These are phyloP conservation scores for Ganoderma multipileum DNA, from an alignment of 1,284 basidiomycete species.

Conservation along the genomic window DNA sequence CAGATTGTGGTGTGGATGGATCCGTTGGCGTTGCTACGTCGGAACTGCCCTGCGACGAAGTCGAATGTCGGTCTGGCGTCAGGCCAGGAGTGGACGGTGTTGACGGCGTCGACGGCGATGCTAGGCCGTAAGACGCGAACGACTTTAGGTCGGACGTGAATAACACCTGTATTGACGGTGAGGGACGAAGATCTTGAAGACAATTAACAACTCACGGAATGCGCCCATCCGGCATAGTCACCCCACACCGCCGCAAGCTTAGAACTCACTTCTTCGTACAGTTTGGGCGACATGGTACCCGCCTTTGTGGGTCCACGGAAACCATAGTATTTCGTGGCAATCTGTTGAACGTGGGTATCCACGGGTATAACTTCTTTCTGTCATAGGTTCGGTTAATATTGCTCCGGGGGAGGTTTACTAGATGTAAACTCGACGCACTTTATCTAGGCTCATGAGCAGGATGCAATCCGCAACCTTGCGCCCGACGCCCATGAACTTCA, in stretches of 20 bases:
- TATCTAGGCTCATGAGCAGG: conserved; percentile 93
- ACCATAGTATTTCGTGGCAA: conserved; percentile 85
- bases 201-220: conserved; percentile 64
- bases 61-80: conserved; percentile 12
- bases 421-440: conserved; percentile 54
- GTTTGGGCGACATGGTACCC: conserved; percentile 70
- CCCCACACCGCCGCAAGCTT: conserved; percentile 81
- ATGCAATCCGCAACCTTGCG: conserved; percentile 97
- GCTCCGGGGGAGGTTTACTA: background rate
- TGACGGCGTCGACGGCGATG: conserved; percentile 26
- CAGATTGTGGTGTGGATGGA: conserved; percentile 10
- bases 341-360: conserved; percentile 92
- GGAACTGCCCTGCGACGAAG: conserved; percentile 6
- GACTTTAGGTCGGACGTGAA: conserved; percentile 62
- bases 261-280: conserved; percentile 79
- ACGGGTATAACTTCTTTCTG: conserved; percentile 88
- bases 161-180: conserved; percentile 52
- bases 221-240: conserved; percentile 90
- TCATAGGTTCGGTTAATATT: background rate
- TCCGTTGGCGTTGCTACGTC: conserved; percentile 13
- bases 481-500: conserved; percentile 90
- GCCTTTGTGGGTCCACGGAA: conserved; percentile 58
- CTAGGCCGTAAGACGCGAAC: conserved; percentile 53
- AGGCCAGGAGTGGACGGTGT: conserved; percentile 26
- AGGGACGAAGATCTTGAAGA: background rate